Evolutionary conservation across 768 basidiomycete genomes (phyloP), one percentile per base, ranked within the genome.

Genomic region (Scleroderma bovista): DNA sequence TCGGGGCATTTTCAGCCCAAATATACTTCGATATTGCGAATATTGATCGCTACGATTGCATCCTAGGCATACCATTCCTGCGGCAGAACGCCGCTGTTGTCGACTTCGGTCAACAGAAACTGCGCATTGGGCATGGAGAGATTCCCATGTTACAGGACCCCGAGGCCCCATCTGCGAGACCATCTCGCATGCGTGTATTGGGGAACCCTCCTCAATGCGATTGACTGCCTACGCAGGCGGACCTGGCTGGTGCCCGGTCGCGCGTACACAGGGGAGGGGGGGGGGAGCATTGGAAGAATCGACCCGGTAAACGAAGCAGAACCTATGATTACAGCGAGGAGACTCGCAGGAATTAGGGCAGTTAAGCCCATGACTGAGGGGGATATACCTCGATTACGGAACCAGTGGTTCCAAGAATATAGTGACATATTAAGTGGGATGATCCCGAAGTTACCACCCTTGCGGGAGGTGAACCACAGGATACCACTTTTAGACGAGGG

Each of bases 1-100:
- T 64, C 3, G 53, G 51, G 7, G 36, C 47, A 0, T 31, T 58
- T 1, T 37, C 50, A 0, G 29, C 13, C 1, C n/a, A 26, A 1
- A 32, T 45, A 29, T 70, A 71, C 32, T 51, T 71, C 1, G 65
- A 73, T 46, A 16, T 74, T 5, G 60, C 56, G 0, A 74, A 74
- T 34, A 56, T 73, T 13, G 68, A 71, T 45, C 50, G 51, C 3
- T 74, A 72, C 46, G 66, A 72, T 33, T 50, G 62, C 45, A 63
- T 74, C 1, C 56, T 74, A 1, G 69, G 72, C 0, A 69, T 62
- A 3, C 66, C 67, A 3, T 72, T 70, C 39, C 65, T 72, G 10
- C 6, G 24, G 16, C 12, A 23, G 15, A 6, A 32, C 7, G 22
- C 34, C 6, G 10, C 50, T 0, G 45, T 71, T 1, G 62, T 31